These are phyloP conservation scores for Moelleriella libera DNA, from an alignment of 2,329 filamentous ascomycete genomes.

Conservation along the genomic window DNA sequence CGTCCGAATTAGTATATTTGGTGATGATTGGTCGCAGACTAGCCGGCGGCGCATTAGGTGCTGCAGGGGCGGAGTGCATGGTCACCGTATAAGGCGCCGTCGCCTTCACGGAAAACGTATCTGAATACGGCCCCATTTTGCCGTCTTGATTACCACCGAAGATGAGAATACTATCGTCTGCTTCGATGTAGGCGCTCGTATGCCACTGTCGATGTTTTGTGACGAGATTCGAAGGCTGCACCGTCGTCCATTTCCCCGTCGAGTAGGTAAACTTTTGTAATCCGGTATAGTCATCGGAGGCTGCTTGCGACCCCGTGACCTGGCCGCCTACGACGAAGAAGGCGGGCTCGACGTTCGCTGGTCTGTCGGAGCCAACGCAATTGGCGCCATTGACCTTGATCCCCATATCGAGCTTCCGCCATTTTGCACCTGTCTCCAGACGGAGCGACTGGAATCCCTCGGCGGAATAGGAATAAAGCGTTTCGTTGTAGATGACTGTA, in stretches of 20 bases:
- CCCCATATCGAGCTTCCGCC: slow-evolving; percentile 52
- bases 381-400: slow-evolving; percentile 58
- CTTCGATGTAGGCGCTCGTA: slow-evolving; percentile 59
- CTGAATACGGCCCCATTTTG: slow-evolving; percentile 41
- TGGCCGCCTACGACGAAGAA: slow-evolving; percentile 75
- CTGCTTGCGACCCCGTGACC: slow-evolving; percentile 8
- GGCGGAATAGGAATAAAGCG: slow-evolving; percentile 70
- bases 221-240: slow-evolving; percentile 29
- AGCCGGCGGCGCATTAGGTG: slow-evolving; percentile 29
- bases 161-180: slow-evolving; percentile 58
- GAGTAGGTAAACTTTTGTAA: slow-evolving; percentile 53
- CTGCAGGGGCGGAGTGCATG: slow-evolving; percentile 43
- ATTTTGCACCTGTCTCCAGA: slow-evolving; percentile 54
- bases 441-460: slow-evolving; percentile 61
- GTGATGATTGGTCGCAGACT: slow-evolving; percentile 54
- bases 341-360: slow-evolving; percentile 42
- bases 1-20: slow-evolving; percentile 56
- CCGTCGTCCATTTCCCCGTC: slow-evolving; percentile 36
- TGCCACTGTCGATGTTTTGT: slow-evolving; percentile 62
- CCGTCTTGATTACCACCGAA: slow-evolving; percentile 64
- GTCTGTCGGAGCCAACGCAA: slow-evolving; percentile 59
- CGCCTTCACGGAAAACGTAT: slow-evolving; percentile 63
- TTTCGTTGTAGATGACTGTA: slow-evolving; percentile 67
- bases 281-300: slow-evolving; percentile 48
- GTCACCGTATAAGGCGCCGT: slow-evolving; percentile 48